Evolutionary conservation across 371 early-diverging fungal genomes (phyloP).

Genomic region (Mortierella sp.): DNA sequence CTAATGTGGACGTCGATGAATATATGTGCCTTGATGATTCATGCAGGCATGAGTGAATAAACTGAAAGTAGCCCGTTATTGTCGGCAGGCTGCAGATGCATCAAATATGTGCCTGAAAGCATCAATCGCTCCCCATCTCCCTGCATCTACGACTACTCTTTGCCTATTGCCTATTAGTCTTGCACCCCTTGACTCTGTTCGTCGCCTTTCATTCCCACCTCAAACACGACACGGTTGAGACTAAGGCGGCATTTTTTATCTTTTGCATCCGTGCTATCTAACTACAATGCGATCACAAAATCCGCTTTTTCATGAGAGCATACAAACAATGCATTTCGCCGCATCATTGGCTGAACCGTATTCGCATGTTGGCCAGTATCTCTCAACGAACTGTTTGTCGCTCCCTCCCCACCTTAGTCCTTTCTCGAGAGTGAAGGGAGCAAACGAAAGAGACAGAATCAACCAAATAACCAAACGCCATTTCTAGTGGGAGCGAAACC

Average conservation of each 20-base stretch:
- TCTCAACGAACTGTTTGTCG: background rate
- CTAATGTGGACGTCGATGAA: background rate
- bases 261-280: conserved; percentile 3
- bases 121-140: background rate
- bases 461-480: background rate
- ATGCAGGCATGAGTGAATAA: background rate
- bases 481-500: too few relatives aligned
- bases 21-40: background rate
- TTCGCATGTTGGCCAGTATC: background rate
- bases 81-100: background rate
- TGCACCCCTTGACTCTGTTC: background rate
- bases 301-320: background rate
- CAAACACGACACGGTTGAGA: background rate
- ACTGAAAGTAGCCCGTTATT: background rate
- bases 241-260: background rate
- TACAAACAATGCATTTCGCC: background rate
- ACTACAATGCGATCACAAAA: background rate
- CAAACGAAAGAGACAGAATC: too few relatives aligned
- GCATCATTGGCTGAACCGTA: background rate
- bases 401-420: background rate
- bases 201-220: background rate
- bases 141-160: background rate
- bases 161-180: background rate
- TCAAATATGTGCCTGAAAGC: background rate
- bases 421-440: background rate